These are phyloP conservation scores for Podospora conica DNA, from an alignment of 495 filamentous ascomycete species.

Conservation along the genomic window DNA sequence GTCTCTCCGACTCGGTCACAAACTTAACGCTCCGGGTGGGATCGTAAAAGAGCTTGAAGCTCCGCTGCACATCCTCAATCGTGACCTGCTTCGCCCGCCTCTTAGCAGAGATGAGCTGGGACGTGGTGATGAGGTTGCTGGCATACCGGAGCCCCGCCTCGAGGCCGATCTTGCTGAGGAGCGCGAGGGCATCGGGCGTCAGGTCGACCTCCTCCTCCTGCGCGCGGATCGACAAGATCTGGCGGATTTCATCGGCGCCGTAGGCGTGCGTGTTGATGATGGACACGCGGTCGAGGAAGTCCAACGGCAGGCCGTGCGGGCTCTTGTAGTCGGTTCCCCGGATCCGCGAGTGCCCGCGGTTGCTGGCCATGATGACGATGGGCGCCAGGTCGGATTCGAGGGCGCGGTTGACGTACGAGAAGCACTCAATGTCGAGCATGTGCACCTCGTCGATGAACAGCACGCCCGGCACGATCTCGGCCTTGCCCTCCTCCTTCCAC, in stretches of 20 bases:
- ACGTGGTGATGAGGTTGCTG: slow-evolving; percentile 92
- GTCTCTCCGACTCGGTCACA: slow-evolving; percentile 81
- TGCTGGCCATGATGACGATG: slow-evolving; percentile 99
- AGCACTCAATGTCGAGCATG: slow-evolving; percentile 99
- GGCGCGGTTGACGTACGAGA: slow-evolving; percentile 95
- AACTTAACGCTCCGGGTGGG: slow-evolving; percentile 82
- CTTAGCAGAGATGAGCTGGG: slow-evolving; percentile 72
- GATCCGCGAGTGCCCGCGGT: slow-evolving; percentile 86
- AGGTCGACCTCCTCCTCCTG: slow-evolving; percentile 95
- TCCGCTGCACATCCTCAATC: slow-evolving; percentile 83
- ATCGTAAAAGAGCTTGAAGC: slow-evolving; percentile 91
- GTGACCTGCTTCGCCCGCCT: slow-evolving; percentile 70
- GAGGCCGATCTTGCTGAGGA: slow-evolving; percentile 91
- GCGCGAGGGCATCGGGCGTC: slow-evolving; percentile 77
- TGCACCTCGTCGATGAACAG: slow-evolving; percentile 99
- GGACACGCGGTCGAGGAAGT: slow-evolving; percentile 92
- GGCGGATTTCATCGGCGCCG: slow-evolving; percentile 72
- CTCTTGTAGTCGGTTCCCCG: slow-evolving; percentile 86
- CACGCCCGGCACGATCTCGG: slow-evolving; percentile 94
- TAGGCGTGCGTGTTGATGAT: slow-evolving; percentile 97
- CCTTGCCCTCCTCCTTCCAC: slow-evolving; percentile 99
- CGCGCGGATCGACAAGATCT: slow-evolving; percentile 85
- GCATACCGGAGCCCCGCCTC: slow-evolving; percentile 90
- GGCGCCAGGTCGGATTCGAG: slow-evolving; percentile 89
- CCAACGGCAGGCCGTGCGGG: slow-evolving; percentile 88